Percentiles rank a stretch among this genome's conserved stretches.
Conservation (phyloP, 176 grass and related monocot genomes). For the Oryza coarctata region DNA sequence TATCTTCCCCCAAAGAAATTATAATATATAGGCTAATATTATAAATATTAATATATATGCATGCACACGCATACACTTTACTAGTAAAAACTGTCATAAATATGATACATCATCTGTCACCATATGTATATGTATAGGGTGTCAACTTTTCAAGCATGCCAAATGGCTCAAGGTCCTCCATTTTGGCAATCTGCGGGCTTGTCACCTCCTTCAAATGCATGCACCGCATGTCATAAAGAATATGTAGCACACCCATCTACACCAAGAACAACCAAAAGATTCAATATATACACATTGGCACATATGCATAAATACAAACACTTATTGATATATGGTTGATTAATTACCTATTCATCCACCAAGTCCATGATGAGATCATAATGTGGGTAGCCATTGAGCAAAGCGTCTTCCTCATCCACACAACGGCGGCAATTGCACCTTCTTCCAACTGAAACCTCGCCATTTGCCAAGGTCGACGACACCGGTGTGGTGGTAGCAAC, state of each 20-base stretch:
- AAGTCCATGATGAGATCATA: slow-evolving; percentile 42
- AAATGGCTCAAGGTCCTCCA: background rate
- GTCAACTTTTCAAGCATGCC: background rate
- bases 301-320: background rate
- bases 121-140: background rate
- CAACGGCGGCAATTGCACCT: background rate
- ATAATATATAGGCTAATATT: too few species aligned
- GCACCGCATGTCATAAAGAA: background rate
- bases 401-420: background rate
- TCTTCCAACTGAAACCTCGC: background rate
- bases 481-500: background rate
- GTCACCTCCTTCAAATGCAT: background rate
- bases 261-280: background rate
- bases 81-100: background rate
- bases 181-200: background rate
- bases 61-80: background rate
- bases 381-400: slow-evolving; percentile 21
- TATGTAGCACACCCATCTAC: background rate
- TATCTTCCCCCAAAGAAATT: background rate
- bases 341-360: background rate
- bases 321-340: background rate
- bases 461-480: background rate
- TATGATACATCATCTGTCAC: background rate
- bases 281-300: background rate
- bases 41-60: background rate